phyloP scores from a whole-genome alignment of 2,329 filamentous ascomycete genomes.

The Geosmithia flava region DNA sequence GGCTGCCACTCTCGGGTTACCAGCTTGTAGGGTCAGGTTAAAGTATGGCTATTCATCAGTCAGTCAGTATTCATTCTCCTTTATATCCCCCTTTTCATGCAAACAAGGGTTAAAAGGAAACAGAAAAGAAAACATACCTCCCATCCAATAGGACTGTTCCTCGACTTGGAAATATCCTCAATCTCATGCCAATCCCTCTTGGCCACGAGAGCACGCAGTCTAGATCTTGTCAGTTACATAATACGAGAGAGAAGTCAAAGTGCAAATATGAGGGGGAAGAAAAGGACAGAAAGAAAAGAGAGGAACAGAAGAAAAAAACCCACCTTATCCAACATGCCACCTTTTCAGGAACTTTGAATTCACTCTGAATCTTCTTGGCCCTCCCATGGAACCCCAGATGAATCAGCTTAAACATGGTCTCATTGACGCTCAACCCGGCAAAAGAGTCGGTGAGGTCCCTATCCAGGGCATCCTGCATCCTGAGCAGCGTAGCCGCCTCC shows the following conservation, averaged over 20 bases:
- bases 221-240: constrained; percentile 23
- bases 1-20: constrained; percentile 76
- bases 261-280: no score
- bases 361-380: constrained; percentile 75
- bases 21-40: constrained; percentile 76
- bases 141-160: constrained; percentile 93
- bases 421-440: constrained; percentile 74
- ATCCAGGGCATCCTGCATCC: constrained; percentile 79
- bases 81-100: no score
- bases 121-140: constrained; percentile 49
- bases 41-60: constrained; percentile 59
- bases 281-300: no score
- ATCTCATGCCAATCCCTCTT: constrained; percentile 88
- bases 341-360: constrained; percentile 89
- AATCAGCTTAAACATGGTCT: constrained; percentile 84
- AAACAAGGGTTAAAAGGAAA: no score
- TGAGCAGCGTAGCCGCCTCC: constrained; percentile 67
- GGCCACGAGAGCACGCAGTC: constrained; percentile 76
- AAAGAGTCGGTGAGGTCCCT: constrained; percentile 70
- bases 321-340: constrained; percentile 74
- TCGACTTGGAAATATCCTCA: constrained; percentile 66
- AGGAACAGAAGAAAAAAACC: constrained; percentile 10
- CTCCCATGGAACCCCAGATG: constrained; percentile 70
- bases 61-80: neutral
- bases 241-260: no score